A percentile compares a stretch with the other conserved stretches of the same genome.
phyloP scores from a whole-genome alignment of 2,329 filamentous ascomycete species.

The Colletotrichum siamense region DNA sequence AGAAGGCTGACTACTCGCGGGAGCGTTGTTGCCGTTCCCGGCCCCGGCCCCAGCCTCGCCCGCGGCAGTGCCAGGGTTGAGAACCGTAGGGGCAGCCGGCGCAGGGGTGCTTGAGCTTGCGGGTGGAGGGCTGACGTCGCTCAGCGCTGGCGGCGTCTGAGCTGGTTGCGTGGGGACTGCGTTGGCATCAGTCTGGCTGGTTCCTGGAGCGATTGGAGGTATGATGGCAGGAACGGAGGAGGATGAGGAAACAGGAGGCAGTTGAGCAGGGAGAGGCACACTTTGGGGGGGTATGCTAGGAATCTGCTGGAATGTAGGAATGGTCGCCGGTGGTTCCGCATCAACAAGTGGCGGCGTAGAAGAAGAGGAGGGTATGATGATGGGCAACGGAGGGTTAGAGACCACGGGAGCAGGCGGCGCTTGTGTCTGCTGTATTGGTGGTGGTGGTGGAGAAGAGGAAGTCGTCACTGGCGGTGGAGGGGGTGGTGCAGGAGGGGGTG shows the following conservation, averaged over 20 bases:
- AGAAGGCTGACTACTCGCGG: neutral
- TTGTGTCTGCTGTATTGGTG: conserved; percentile 5
- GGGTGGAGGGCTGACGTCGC: neutral
- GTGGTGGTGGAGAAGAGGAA: neutral
- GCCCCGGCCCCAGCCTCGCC: neutral
- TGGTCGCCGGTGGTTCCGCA: conserved; percentile 11
- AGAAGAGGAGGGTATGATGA: conserved; percentile 7
- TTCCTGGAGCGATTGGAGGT: conserved; percentile 28
- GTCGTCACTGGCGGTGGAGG: conserved; percentile 19
- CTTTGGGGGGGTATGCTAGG: conserved; percentile 5
- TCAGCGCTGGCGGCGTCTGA: conserved; percentile 12
- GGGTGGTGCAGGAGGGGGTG: conserved; percentile 22
- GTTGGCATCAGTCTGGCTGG: conserved; percentile 42
- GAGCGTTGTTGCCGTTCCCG: neutral
- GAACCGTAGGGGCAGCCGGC: neutral
- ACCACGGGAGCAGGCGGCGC: conserved; percentile 8
- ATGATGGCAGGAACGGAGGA: neutral
- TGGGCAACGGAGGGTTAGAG: conserved; percentile 18
- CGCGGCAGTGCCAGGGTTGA: conserved; percentile 13
- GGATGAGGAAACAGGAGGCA: neutral
- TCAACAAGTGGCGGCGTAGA: conserved; percentile 1
- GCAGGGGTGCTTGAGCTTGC: conserved; percentile 1
- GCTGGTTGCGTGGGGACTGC: conserved; percentile 23
- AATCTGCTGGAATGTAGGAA: conserved; percentile 18
- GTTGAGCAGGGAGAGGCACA: neutral